These are phyloP conservation scores for Aspergillus jensenii DNA, from an alignment of 2,329 filamentous ascomycete species.

Conservation along the genomic window DNA sequence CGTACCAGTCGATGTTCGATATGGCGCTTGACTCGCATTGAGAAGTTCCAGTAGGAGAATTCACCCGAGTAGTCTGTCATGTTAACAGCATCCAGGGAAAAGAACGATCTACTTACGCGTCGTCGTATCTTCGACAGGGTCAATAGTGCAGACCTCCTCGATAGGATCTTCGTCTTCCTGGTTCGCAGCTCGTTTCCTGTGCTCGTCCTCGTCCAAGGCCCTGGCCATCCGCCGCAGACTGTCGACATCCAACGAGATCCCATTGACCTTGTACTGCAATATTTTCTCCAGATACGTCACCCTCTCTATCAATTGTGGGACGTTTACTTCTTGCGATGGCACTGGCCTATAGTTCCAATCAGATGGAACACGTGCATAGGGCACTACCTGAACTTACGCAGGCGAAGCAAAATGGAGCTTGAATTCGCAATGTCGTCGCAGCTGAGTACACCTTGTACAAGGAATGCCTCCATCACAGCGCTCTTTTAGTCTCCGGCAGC, in stretches of 20 bases:
- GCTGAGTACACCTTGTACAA: slow-evolving; percentile 16
- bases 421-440: slow-evolving; percentile 16
- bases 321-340: not conserved
- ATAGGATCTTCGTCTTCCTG: not conserved
- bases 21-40: slow-evolving; percentile 52
- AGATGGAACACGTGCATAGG: too few relatives aligned
- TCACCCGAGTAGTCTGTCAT: slow-evolving; percentile 52
- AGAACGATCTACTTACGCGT: slow-evolving; percentile 4
- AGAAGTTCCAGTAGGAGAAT: slow-evolving; percentile 56
- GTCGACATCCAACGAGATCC: slow-evolving; percentile 7
- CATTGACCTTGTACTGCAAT: slow-evolving; percentile 8
- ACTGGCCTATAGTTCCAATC: rapidly evolving
- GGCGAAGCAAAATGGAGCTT: not conserved
- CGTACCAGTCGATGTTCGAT: slow-evolving; percentile 39
- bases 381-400: too few relatives aligned
- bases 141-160: slow-evolving; percentile 14
- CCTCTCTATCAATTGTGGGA: slow-evolving; percentile 8
- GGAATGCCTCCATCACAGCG: slow-evolving; percentile 21
- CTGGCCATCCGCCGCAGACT: slow-evolving; percentile 6
- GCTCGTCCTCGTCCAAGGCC: not conserved
- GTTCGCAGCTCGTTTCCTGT: not conserved
- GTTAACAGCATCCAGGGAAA: not conserved
- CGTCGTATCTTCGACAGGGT: slow-evolving; percentile 14
- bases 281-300: slow-evolving; percentile 15
- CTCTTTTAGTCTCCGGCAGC: slow-evolving; percentile 20